phyloP scores from a whole-genome alignment of 2,329 filamentous ascomycete genomes.

The Calonectria naviculata region DNA sequence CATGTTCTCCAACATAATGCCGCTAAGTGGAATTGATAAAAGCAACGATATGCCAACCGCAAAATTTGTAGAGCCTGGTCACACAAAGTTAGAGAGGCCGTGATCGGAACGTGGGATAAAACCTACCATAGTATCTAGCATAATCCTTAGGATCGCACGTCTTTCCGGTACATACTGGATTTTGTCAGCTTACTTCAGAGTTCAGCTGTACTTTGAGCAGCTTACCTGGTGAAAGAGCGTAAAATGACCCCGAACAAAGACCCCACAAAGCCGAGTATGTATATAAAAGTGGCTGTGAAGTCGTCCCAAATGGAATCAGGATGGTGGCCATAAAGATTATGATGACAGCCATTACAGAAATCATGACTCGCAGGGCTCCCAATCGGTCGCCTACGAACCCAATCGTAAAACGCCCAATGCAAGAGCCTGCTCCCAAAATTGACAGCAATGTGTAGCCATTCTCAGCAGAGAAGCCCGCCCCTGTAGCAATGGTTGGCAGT shows the following conservation, averaged over 20 bases:
- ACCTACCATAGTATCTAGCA: constrained; percentile 50
- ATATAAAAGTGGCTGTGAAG: constrained; percentile 50
- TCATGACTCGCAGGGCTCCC: constrained; percentile 53
- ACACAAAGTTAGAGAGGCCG: fast-evolving
- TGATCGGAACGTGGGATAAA: too few species aligned
- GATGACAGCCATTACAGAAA: constrained; percentile 38
- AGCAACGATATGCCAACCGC: constrained; percentile 55
- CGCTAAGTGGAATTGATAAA: constrained; percentile 56
- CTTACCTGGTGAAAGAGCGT: constrained; percentile 48
- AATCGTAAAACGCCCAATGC: constrained; percentile 53
- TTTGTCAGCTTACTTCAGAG: background rate
- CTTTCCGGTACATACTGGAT: constrained; percentile 53
- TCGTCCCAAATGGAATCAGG: constrained; percentile 55
- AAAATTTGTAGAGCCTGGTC: constrained; percentile 53
- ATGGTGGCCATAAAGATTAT: constrained; percentile 50
- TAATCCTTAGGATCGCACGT: constrained; percentile 56
- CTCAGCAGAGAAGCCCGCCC: constrained; percentile 41
- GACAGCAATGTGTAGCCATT: constrained; percentile 55
- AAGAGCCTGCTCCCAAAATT: constrained; percentile 53
- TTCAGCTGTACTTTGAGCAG: background rate
- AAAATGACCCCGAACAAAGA: constrained; percentile 57
- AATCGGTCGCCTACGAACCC: constrained; percentile 52
- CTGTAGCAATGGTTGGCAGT: constrained; percentile 54
- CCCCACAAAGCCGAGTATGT: constrained; percentile 56
- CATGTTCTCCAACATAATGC: constrained; percentile 54